Percentiles rank a stretch among this genome's conserved stretches.
Conservation (phyloP, 352 stramenopile species). For the Aphanomyces stellatus region DNA sequence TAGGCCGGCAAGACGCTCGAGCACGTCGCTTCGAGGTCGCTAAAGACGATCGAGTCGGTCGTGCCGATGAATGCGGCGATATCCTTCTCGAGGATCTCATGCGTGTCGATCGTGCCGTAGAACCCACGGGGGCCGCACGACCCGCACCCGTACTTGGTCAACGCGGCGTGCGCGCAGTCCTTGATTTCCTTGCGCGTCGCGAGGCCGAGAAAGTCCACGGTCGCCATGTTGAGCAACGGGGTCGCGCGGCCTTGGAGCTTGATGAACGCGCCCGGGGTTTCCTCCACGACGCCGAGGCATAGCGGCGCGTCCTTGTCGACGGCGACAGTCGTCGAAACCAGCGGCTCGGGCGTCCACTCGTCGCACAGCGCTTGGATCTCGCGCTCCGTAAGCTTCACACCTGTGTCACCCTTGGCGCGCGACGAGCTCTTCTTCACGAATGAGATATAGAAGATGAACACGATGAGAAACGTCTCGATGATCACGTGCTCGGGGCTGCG, state of each 20-base stretch:
- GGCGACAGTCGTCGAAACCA: slow-evolving; percentile 41
- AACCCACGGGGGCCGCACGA: slow-evolving; percentile 97
- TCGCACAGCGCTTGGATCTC: slow-evolving; percentile 89
- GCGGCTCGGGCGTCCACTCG: slow-evolving; percentile 83
- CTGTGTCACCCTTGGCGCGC: slow-evolving; percentile 32
- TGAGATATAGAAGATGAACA: slow-evolving; percentile 93
- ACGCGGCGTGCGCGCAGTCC: slow-evolving; percentile 74
- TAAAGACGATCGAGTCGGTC: slow-evolving; percentile 95
- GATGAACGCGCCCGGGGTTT: slow-evolving; percentile 67
- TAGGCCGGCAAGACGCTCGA: slow-evolving; percentile 95
- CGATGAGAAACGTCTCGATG: slow-evolving; percentile 96
- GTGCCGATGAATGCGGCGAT: slow-evolving; percentile 89
- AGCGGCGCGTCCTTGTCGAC: slow-evolving; percentile 32
- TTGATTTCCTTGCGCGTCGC: slow-evolving; percentile 81
- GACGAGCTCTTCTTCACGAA: slow-evolving; percentile 74
- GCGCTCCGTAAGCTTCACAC: slow-evolving; percentile 59
- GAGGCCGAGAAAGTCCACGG: slow-evolving; percentile 95
- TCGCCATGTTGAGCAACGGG: slow-evolving; percentile 92
- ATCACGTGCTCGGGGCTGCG: slow-evolving; percentile 91
- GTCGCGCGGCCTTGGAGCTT: slow-evolving; percentile 59
- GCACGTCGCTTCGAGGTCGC: slow-evolving; percentile 91
- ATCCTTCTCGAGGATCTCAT: slow-evolving; percentile 86
- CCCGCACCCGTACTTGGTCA: slow-evolving; percentile 96
- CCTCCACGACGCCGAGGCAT: slow-evolving; percentile 70
- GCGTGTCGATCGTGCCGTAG: slow-evolving; percentile 95